Base-by-base conservation (phyloP, 176 grass and related monocot genomes). In the Elymus sibiricus region DNA sequence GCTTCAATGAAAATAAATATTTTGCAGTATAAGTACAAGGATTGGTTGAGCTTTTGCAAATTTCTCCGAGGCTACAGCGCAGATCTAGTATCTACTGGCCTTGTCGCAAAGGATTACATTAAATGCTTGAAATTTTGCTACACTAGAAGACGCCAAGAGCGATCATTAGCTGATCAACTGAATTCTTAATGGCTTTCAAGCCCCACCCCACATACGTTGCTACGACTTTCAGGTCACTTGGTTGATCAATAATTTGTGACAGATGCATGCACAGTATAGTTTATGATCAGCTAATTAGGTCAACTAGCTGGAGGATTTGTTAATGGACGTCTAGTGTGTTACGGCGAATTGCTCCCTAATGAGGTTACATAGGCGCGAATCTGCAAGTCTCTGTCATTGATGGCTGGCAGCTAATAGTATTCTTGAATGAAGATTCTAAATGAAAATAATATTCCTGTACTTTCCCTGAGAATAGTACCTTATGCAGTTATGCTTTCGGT, bases 161-260 rank as follows among this genome's bases (percentile, higher is more conserved):
- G 32, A 43, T 79, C 0, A 76, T 76, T 74, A 47, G 74, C 46
- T 66, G 49, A 27, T 26, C 0, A 10, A 6, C 38, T 76, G 12
- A 79, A 31, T 79, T 72, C 24, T 62, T 44, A 31, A 83, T 74
- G 49, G 5, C 15, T 60, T 83, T 63, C 29, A 53, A 40, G 17
- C 75, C 31, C 81, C 42, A 5, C 71, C 31, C 66, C 42, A 2
- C 71, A 17, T 9, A 74, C 55, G 53, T 74, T 31, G 42, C 16
- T 11, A 42, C 55, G 82, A 55, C 74, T 79, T 83, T 88, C 81
- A 39, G 24, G 56, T 39, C 17, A 70, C 64, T 84, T 39, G 75
- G 65, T 8, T 64, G n/a, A 72, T 84, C 65, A 73, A 74, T 84
- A 81, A 81, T 74, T 74, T n/a, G 78, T 53, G 68, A 47, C 53